Evolutionary conservation across 1,139 yeast genomes (phyloP).

Genomic region (Kazachstania sp.): DNA sequence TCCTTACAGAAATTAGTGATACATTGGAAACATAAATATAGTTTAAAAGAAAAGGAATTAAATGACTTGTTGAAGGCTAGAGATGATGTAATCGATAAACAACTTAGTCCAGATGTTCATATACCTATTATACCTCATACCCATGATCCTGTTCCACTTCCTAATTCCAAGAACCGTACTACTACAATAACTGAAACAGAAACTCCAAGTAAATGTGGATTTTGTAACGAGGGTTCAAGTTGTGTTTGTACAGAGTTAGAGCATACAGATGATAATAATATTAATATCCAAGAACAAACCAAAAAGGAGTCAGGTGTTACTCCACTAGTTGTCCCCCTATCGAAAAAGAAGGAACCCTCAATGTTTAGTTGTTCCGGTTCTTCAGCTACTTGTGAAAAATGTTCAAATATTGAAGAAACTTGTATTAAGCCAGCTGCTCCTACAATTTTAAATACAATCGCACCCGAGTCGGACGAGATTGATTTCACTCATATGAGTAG

Average conservation of each 20-base stretch:
- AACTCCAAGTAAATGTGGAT: constrained; percentile 55
- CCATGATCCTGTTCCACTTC: background rate
- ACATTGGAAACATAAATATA: constrained; percentile 60
- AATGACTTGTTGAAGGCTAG: constrained; percentile 8
- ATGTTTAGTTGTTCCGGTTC: constrained; percentile 10
- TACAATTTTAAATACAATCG: no score
- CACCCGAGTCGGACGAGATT: constrained; percentile 3
- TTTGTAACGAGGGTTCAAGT: constrained; percentile 85
- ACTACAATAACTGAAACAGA: background rate
- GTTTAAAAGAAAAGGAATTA: constrained; percentile 35
- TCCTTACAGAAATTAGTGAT: constrained; percentile 56
- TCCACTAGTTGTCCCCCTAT: background rate
- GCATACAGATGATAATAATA: constrained; percentile 12
- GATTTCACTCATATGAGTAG: constrained; percentile 8
- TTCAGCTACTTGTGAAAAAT: constrained; percentile 13
- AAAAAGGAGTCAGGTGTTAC: background rate
- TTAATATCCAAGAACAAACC: background rate
- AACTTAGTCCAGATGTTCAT: background rate
- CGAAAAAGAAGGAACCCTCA: background rate
- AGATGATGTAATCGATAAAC: background rate
- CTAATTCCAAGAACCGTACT: no score
- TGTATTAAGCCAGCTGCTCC: constrained; percentile 9
- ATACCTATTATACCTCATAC: background rate
- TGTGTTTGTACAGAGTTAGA: constrained; percentile 87
- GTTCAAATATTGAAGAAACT: constrained; percentile 16